Conservation (phyloP, 2,329 filamentous ascomycete species). For the Myriosclerotinia scirpicola region DNA sequence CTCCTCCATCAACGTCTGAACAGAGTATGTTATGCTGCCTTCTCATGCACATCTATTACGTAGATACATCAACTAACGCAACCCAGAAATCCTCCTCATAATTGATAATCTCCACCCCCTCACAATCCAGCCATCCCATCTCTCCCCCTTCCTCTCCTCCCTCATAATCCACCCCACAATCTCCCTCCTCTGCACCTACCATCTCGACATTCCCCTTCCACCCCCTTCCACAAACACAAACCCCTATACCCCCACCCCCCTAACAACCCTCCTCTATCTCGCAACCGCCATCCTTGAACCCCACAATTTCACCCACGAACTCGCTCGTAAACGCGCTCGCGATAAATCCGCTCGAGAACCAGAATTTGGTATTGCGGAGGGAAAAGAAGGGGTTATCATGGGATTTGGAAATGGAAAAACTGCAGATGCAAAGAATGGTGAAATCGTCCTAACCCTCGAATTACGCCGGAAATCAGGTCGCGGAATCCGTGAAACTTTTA, state of each 20-base stretch:
- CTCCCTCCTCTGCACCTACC: constrained; percentile 78
- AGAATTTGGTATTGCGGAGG: constrained; percentile 74
- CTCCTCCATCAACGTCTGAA: constrained; percentile 19
- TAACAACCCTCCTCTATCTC: constrained; percentile 75
- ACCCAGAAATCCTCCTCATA: constrained; percentile 68
- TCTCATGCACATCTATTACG: not conserved
- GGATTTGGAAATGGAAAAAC: constrained; percentile 38
- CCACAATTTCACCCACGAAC: constrained; percentile 70
- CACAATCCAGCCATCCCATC: constrained; percentile 52
- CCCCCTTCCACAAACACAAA: constrained; percentile 44
- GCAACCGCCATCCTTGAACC: constrained; percentile 82
- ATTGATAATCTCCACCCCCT: constrained; percentile 78
- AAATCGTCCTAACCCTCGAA: constrained; percentile 80
- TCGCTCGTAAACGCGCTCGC: constrained; percentile 71
- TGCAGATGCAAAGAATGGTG: constrained; percentile 43
- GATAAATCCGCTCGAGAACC: constrained; percentile 75
- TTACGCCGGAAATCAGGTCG: constrained; percentile 63
- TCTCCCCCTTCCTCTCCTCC: constrained; percentile 69
- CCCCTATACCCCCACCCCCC: constrained; percentile 65
- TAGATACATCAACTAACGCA: not conserved
- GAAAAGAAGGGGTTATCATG: constrained; percentile 74
- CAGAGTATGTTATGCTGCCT: constrained; percentile 44
- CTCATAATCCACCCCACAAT: constrained; percentile 64
- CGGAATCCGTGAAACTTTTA: constrained; percentile 56
- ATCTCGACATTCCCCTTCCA: constrained; percentile 77